phyloP scores from a whole-genome alignment of 306 rosid genomes.

The Sicyos edulis region DNA sequence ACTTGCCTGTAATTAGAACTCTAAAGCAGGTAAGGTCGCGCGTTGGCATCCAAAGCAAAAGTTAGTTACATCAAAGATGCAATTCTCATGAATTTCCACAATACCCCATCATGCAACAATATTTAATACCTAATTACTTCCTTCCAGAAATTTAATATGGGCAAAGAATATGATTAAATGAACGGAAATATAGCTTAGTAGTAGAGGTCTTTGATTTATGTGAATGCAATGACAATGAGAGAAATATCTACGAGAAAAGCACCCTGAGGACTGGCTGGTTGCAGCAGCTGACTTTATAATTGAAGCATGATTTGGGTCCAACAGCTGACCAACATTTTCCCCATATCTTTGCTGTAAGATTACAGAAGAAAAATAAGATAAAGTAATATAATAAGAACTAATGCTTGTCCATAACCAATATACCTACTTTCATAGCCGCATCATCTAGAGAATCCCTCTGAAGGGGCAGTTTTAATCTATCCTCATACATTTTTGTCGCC shows the following conservation, averaged over 20 bases:
- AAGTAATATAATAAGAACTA: constrained; percentile 19
- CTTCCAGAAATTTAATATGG: neutral
- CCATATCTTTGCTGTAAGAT: constrained; percentile 83
- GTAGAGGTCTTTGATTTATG: neutral
- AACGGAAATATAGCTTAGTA: neutral
- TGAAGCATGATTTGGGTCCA: constrained; percentile 80
- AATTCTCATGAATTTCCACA: neutral
- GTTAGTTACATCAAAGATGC: constrained; percentile 1
- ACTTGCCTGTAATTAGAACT: constrained; percentile 70
- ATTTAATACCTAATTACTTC: neutral
- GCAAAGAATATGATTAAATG: neutral
- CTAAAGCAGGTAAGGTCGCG: neutral
- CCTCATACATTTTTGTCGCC: constrained; percentile 96
- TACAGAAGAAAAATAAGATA: constrained; percentile 27
- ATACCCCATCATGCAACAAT: neutral
- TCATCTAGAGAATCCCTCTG: constrained; percentile 94
- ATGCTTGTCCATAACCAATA: constrained; percentile 16
- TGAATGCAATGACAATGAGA: neutral
- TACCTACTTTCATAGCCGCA: constrained; percentile 67
- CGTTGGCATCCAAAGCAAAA: neutral
- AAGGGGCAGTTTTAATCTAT: constrained; percentile 68
- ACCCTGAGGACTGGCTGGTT: constrained; percentile 94
- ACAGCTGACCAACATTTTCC: constrained; percentile 80
- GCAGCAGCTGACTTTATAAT: constrained; percentile 83
- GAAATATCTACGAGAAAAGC: constrained; percentile 11